Evolutionary conservation across 148 eudicot genomes (phyloP), one percentile per base, ranked within the genome.

Genomic region (Cornus suecica): DNA sequence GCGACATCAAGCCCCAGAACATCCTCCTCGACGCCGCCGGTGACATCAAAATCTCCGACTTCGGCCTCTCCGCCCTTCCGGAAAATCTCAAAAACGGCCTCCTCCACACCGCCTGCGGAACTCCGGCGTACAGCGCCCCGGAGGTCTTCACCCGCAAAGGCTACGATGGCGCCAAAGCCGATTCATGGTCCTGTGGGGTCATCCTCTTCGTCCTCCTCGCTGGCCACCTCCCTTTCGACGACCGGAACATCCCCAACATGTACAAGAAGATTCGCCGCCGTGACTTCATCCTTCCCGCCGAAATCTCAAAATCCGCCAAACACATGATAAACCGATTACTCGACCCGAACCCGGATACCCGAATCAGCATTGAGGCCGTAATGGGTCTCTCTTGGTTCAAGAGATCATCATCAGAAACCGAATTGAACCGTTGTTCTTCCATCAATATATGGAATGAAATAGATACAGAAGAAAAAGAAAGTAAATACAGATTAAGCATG

Each of bases 111-210:
- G 93, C 96, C 3, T 93, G 98, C 32, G 96, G 92, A 14, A 91
- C 96, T 2, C 96, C 93, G 68, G 88, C 87, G 0, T 86, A 80
- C 73, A 80, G 90, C 0, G 90, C 92, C 30, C 98, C 98, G 28
- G 98, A 93, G 73, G 87, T 93, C 1, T 78, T 91, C 2, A 74
- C 83, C 15, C 73, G 87, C 8, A 69, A 68, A 3, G 95, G 92
- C 1, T 93, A 91, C 52, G 92, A 93, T 1, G 98, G 98, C 14
- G 80, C 83, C 9, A 88, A 88, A 76, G 92, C 94, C 1, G 98
- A 93, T 58, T 91, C 97, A 2, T 93, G 94, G 94, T 93, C 98
- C 0, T 91, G 96, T 70, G 98, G 98, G 23, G 90, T 93, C 0
- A 86, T 93, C 11, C 73, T 93, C 54, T 93, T 84, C 70, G 87